phyloP scores from a whole-genome alignment of 805 yeast genomes.

The Brettanomyces bruxellensis region DNA sequence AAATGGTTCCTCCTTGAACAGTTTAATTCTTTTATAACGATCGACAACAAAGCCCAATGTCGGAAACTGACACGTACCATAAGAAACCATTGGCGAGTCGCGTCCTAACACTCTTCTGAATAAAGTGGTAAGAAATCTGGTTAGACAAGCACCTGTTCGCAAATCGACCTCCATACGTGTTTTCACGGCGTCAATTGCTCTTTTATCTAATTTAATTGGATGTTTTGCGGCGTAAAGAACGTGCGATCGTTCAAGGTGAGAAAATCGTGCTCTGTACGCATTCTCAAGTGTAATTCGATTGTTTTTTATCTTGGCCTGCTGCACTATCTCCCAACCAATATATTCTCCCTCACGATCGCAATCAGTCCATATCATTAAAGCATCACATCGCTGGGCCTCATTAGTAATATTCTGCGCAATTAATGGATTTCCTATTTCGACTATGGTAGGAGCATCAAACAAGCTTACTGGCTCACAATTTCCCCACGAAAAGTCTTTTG shows the following conservation, averaged over 20 bases:
- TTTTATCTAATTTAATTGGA: conserved; percentile 55
- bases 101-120: conserved; percentile 27
- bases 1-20: conserved; percentile 67
- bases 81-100: conserved; percentile 40
- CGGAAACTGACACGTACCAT: conserved; percentile 95
- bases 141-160: conserved; percentile 82
- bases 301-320: conserved; percentile 55
- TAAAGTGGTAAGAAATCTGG: conserved; percentile 62
- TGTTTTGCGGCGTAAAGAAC: conserved; percentile 62
- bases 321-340: conserved; percentile 75
- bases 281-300: conserved; percentile 34
- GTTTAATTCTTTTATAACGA: conserved; percentile 64
- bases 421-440: conserved; percentile 27
- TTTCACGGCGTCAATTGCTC: conserved; percentile 73
- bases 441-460: conserved; percentile 52
- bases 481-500: conserved; percentile 56
- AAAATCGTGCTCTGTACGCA: conserved; percentile 72
- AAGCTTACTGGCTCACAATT: conserved; percentile 52
- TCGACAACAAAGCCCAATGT: conserved; percentile 95
- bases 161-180: conserved; percentile 84
- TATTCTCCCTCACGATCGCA: conserved; percentile 96
- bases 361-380: conserved; percentile 94
- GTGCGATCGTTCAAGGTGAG: conserved; percentile 77
- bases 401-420: conserved; percentile 57
- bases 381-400: conserved; percentile 53